Conservation (phyloP, 1,284 basidiomycete genomes). For the Fomes fomentarius region DNA sequence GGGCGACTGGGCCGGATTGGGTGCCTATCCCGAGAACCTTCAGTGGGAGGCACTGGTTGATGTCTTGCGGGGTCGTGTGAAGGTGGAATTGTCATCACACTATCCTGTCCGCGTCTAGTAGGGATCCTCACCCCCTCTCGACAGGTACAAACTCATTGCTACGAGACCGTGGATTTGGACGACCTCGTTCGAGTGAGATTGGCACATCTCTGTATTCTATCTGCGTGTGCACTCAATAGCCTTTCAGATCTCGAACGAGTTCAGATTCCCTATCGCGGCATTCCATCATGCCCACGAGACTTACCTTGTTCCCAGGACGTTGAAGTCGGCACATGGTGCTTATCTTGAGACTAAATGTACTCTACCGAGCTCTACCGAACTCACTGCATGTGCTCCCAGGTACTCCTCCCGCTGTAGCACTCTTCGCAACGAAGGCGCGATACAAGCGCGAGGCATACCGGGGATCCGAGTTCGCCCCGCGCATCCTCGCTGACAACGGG, state of each 20-base stretch:
- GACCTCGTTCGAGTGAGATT: constrained; percentile 66
- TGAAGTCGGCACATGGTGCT: constrained; percentile 68
- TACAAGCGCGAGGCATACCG: constrained; percentile 89
- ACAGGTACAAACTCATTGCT: constrained; percentile 78
- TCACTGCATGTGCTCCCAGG: too few species aligned
- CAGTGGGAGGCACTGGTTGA: too few species aligned
- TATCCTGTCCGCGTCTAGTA: too few species aligned
- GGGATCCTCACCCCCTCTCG: neutral
- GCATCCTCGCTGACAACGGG: constrained; percentile 78
- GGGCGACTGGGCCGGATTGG: too few species aligned
- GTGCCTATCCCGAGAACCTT: too few species aligned
- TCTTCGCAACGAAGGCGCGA: constrained; percentile 62
- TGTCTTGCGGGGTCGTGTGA: too few species aligned
- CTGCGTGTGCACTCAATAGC: too few species aligned
- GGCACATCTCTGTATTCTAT: too few species aligned
- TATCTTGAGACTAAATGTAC: too few species aligned
- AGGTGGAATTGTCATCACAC: too few species aligned
- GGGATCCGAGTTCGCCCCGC: constrained; percentile 84
- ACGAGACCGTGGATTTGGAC: constrained; percentile 42
- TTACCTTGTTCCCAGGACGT: constrained; percentile 79
- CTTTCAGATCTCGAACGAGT: constrained; percentile 79
- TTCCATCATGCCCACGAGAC: constrained; percentile 91
- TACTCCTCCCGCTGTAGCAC: constrained; percentile 68
- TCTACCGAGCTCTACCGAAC: too few species aligned
- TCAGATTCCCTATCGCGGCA: constrained; percentile 79